Evolutionary conservation across 148 eudicot genomes (phyloP), one percentile per base, ranked within the genome.

Genomic region (Limonium bicolor): DNA sequence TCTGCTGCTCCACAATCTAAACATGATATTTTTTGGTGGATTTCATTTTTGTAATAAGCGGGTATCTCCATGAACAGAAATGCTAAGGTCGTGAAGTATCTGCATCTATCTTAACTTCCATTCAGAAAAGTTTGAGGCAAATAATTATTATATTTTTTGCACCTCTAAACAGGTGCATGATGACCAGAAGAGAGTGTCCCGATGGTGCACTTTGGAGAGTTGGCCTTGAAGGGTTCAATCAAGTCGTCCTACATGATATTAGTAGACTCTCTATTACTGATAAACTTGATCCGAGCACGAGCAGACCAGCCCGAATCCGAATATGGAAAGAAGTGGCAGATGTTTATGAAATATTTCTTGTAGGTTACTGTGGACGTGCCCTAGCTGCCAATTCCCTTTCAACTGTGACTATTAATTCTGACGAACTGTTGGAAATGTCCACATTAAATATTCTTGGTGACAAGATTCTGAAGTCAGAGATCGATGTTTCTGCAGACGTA

Each of bases 241-340:
- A 66, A 31, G 54, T 92, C 35, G 68, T 92, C 25, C 54, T 69
- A 49, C 63, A 65, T 59, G 95, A 85, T 66, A 57, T 81, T 44
- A 62, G 55, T 55, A 72, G 43, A 58, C 54, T 63, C 48, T 57
- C 65, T 7, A 36, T 19, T 7, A 53, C 34, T 27, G 19, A 33
- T 48, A 64, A 60, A 50, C 47, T 57, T 22, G 67, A 71, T 58
- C 48, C 55, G 36, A 63, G 56, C 42, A 56, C 65, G 20, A 58
- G 55, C 51, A 73, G 65, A 63, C 53, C 78, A 32, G 66, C 77
- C 38, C 78, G 74, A 65, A 62, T 68, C 41, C 95, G 92, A 50
- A 51, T 81, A 54, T 92, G 99, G 99, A 92, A 92, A 69, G 95
- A 92, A 92, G 78, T 86, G 66, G 99, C 95, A 19, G 95, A 81